Conservation (phyloP, 805 yeast genomes). For the Candida schatavii region DNA sequence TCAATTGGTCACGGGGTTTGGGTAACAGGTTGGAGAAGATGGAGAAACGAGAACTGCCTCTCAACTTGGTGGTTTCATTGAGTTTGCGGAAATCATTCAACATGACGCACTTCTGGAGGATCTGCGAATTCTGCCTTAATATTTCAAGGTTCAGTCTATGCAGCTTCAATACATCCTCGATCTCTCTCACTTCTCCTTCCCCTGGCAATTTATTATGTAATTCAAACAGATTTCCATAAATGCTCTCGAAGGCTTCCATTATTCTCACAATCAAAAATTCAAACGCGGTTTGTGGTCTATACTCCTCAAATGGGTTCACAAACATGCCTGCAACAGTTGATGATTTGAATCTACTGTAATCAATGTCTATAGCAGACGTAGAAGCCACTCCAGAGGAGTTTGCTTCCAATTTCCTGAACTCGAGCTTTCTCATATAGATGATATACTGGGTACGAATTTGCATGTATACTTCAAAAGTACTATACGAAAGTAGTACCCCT, state of each 20-base stretch:
- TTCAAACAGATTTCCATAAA: constrained; percentile 37
- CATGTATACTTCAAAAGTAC: constrained; percentile 64
- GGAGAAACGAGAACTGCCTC: constrained; percentile 5
- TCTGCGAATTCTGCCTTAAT: constrained; percentile 31
- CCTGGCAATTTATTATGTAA: constrained; percentile 38
- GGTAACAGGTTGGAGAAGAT: constrained; percentile 22
- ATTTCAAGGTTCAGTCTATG: constrained; percentile 54
- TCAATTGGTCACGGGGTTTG: constrained; percentile 42
- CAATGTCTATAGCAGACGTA: constrained; percentile 13
- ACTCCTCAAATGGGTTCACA: constrained; percentile 89
- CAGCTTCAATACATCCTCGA: constrained; percentile 58
- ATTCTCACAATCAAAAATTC: constrained; percentile 78
- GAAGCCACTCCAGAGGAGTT: constrained; percentile 11
- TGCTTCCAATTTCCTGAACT: constrained; percentile 17
- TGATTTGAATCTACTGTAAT: constrained; percentile 28
- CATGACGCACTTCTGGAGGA: constrained; percentile 25
- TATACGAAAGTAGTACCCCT: constrained; percentile 51
- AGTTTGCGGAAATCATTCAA: constrained; percentile 17
- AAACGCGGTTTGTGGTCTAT: constrained; percentile 83
- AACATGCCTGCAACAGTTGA: constrained; percentile 65
- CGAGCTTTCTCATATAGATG: constrained; percentile 44
- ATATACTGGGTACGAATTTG: constrained; percentile 53
- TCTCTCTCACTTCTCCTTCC: constrained; percentile 52
- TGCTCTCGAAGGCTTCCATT: constrained; percentile 63
- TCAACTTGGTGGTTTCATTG: constrained; percentile 1